phyloP scores from a whole-genome alignment of 768 basidiomycete genomes.

The Brasilioporus rufonigricans region DNA sequence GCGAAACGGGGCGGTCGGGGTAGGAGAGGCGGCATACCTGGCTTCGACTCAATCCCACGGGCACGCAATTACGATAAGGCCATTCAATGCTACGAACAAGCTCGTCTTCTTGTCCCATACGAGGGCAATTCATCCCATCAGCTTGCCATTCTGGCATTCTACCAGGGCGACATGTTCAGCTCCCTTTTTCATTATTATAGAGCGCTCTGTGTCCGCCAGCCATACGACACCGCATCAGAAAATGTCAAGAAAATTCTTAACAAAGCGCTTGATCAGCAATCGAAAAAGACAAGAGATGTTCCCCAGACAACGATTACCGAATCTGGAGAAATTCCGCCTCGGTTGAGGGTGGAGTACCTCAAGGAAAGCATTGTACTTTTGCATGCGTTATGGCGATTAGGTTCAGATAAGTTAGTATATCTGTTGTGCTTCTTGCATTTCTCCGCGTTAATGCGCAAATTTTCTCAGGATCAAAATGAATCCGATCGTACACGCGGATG shows the following conservation, averaged over 20 bases:
- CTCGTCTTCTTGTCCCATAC: conserved; percentile 74
- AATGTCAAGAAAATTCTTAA: conserved; percentile 75
- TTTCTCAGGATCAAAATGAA: conserved; percentile 39
- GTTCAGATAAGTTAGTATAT: conserved; percentile 52
- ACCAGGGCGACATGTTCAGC: conserved; percentile 77
- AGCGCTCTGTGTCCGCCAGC: conserved; percentile 80
- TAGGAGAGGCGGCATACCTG: conserved; percentile 46
- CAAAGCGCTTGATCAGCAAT: conserved; percentile 64
- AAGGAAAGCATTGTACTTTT: conserved; percentile 74
- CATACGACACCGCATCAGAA: conserved; percentile 84
- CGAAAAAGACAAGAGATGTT: conserved; percentile 42
- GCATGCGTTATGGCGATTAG: conserved; percentile 68
- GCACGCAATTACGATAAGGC: conserved; percentile 73
- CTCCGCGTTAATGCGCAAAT: conserved; percentile 1
- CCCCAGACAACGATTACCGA: conserved; percentile 30
- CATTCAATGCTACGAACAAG: conserved; percentile 81
- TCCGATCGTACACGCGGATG: conserved; percentile 45
- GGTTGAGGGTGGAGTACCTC: conserved; percentile 58
- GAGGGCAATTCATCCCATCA: conserved; percentile 97
- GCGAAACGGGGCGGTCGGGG: conserved; percentile 42
- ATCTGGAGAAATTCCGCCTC: conserved; percentile 40
- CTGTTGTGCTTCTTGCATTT: background rate
- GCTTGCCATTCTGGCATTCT: conserved; percentile 87
- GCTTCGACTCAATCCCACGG: conserved; percentile 47
- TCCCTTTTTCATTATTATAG: conserved; percentile 88